Base-by-base conservation (phyloP, 106 monocot genomes). In the Acorus gramineus region DNA sequence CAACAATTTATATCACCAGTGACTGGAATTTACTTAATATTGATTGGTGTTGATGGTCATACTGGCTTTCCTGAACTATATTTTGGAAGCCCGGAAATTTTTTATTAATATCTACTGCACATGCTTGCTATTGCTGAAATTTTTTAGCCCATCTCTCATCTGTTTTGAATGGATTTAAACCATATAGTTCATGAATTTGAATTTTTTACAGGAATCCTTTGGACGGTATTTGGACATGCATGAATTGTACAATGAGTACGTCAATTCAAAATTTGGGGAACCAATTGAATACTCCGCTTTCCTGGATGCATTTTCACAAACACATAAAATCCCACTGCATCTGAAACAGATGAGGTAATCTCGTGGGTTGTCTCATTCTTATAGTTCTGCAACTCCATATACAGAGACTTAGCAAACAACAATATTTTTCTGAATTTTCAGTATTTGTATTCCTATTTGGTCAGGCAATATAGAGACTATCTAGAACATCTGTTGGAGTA, bases 211-310 rank as follows among this genome's bases (percentile, higher is more conserved):
- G 96, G 96, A 96, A 79, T 85, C 87, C 56, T 88, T 75, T 81
- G 96, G 96, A 53, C 86, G 90, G 48, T 88, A 91, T 59, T 79
- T 96, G 44, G 96, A 96, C 73, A 67, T 96, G 91, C 96, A 96
- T 28, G 96, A 90, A 55, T 69, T 96, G 51, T 91, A 80, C 69
- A 91, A 96, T 63, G 80, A 81, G 67, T 91, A 76, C 64, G 85
- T 96, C 70, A 96, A 96, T 72, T 96, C 91, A 68, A 96, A 91
- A 65, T 96, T 91, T 75, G 96, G 96, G 6, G 64, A 85, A 47
- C 85, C 53, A 44, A 75, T 85, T 46, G 96, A 96, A 49, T 96
- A 96, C 57, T 81, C 91, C 62, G 69, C 76, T 5, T 96, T 74
- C 62, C 59, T 96, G 75, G 91, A 80, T 42, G 72, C 65, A 45